Base-by-base conservation (phyloP, 2,329 filamentous ascomycete genomes). In the Nothomitra cinnamomea region DNA sequence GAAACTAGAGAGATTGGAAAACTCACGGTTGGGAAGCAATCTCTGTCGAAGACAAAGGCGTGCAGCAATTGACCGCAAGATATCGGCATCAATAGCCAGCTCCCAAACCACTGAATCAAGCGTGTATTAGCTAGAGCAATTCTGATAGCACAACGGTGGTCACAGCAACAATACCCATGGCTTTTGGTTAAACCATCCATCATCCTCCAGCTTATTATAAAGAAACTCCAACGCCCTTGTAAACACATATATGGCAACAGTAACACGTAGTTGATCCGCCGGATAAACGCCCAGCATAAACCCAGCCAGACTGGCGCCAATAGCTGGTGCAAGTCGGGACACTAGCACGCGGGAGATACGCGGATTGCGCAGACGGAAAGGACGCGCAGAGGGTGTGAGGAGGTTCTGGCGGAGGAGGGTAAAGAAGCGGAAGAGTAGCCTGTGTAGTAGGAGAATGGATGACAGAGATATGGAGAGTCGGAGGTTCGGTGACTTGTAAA, bases 391-490 rank as follows among this genome's bases (percentile, higher is more conserved):
- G n/a, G 86, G 78, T 36, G 84, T 82, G 42, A 94, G 79, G 2
- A 98, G 74, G 58, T 87, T 87, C 1, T 77, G 74, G 49, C 90
- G 82, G 43, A 96, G 72, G 25, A 87, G 79, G 24, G 78, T 78
- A 61, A 96, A 85, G 73, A 96, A 95, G 56, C 90, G 86, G 69
- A 90, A 87, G 24, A 96, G 79, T 1, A 95, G 74, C 28, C 92
- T 81, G 66, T 98, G 92, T 57, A 94, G 79, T 43, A 96, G 79
- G 19, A 96, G 76, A 58, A 95, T 87, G 2, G 85, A 77, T 15
- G 88, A 89, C 13, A 95, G 75, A 0, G 87, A 92, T 7, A 89
- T 72, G 0, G 88, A 90, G 8, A 95, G 74, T 54, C 88, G 79
- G 51, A 92, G 72, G 22, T 85, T 83, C 0, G 82, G 74, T 0